Evolutionary conservation across 441 rosid species (phyloP).

Genomic region (Arabidopsis lyrata): DNA sequence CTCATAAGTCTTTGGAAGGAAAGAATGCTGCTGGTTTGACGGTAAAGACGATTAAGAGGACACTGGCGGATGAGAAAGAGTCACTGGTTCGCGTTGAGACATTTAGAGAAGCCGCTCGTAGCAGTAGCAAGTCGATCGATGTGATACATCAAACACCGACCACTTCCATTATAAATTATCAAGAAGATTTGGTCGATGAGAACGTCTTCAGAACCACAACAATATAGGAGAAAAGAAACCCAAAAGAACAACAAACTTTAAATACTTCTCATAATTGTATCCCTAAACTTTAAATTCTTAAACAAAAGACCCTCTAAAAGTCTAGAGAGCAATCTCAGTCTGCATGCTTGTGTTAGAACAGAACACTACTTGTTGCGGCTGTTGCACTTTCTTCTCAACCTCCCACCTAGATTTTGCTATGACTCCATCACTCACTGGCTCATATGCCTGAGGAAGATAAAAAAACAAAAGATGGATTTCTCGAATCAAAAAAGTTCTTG

Average conservation of each 20-base stretch:
- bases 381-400: slow-evolving; percentile 57
- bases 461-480: slow-evolving; percentile 29
- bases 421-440: slow-evolving; percentile 82
- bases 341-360: slow-evolving; percentile 59
- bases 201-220: neutral
- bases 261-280: slow-evolving; percentile 12
- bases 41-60: no score
- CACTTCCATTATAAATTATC: neutral
- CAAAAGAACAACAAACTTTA: slow-evolving; percentile 8
- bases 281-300: slow-evolving; percentile 5
- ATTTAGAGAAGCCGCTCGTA: no score
- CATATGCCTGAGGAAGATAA: slow-evolving; percentile 64
- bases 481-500: slow-evolving; percentile 5
- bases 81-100: no score
- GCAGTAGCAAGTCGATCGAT: no score
- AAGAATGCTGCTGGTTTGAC: no score
- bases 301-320: slow-evolving; percentile 15
- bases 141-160: slow-evolving; percentile 37
- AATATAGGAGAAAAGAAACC: no score
- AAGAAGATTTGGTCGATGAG: neutral
- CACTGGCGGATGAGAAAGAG: no score
- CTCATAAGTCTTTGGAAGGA: no score
- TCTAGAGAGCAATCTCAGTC: slow-evolving; percentile 72
- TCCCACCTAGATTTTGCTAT: slow-evolving; percentile 89
- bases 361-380: slow-evolving; percentile 58